Conservation (phyloP, 352 stramenopile species). For the Thalassiosira hispida region DNA sequence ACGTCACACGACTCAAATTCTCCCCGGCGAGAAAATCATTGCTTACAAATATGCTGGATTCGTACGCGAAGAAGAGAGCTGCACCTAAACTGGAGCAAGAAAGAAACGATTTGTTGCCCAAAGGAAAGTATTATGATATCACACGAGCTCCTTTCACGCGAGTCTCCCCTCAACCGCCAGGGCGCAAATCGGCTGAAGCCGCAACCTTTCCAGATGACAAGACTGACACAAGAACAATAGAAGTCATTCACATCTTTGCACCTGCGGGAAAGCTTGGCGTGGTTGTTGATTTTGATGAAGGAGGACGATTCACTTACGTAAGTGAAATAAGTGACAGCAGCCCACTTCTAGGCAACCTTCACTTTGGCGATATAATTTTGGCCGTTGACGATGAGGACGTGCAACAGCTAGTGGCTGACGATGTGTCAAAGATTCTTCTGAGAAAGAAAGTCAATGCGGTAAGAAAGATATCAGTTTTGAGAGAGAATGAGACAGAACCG, state of each 20-base stretch:
- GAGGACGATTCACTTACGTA: constrained; percentile 26
- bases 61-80: constrained; percentile 16
- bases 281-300: constrained; percentile 19
- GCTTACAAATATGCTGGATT: constrained; percentile 37
- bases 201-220: not conserved
- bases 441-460: constrained; percentile 28
- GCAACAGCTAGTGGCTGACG: constrained; percentile 25
- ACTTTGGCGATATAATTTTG: constrained; percentile 38
- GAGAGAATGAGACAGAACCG: constrained; percentile 19
- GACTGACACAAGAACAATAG: not conserved
- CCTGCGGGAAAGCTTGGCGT: constrained; percentile 55
- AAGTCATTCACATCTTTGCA: constrained; percentile 37
- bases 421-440: constrained; percentile 45
- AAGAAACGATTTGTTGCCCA: not conserved
- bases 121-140: constrained; percentile 39
- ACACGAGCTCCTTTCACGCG: constrained; percentile 28
- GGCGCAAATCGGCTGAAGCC: not conserved
- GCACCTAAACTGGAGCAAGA: constrained; percentile 1
- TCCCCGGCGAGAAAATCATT: constrained; percentile 31
- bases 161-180: constrained; percentile 26
- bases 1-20: constrained; percentile 31
- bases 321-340: constrained; percentile 26
- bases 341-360: constrained; percentile 32
- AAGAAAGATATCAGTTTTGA: constrained; percentile 50
- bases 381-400: constrained; percentile 49